Evolutionary conservation across 2,329 filamentous ascomycete genomes (phyloP).

Genomic region (Verticillium albo-atrum): DNA sequence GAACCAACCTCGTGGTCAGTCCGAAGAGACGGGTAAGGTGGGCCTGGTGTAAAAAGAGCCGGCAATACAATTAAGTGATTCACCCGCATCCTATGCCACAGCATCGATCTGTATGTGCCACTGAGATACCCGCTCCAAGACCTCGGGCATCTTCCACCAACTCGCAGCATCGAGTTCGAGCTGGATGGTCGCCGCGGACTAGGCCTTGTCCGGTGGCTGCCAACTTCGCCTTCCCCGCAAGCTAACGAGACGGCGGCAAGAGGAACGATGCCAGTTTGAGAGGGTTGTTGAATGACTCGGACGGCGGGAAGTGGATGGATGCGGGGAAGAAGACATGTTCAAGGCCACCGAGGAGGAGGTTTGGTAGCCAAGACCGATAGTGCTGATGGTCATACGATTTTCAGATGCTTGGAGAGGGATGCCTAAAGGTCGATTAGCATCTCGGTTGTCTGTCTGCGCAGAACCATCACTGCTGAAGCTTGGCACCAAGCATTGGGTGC

Average conservation of each 20-base stretch:
- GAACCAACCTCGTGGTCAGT: too few species aligned
- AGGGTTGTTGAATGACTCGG: not conserved
- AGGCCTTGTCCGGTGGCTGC: not conserved
- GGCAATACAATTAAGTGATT: too few species aligned
- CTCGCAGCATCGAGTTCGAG: not conserved
- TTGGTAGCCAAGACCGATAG: not conserved
- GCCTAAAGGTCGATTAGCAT: too few species aligned
- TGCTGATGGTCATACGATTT: not conserved
- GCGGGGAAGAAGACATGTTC: not conserved
- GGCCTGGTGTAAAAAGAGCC: too few species aligned
- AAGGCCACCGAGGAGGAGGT: not conserved
- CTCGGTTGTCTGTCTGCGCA: too few species aligned
- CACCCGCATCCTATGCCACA: too few species aligned
- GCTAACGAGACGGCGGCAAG: not conserved
- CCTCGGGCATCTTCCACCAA: not conserved
- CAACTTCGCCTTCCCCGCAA: not conserved
- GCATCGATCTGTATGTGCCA: too few species aligned
- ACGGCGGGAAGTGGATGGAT: not conserved
- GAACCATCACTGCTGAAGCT: too few species aligned
- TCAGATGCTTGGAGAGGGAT: not conserved
- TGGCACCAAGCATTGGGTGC: too few species aligned
- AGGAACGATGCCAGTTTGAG: not conserved
- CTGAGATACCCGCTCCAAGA: too few species aligned
- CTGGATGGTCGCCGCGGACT: not conserved
- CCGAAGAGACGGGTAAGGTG: too few species aligned